Conservation (phyloP, 2,329 filamentous ascomycete genomes). For the Aspergillus sp. region DNA sequence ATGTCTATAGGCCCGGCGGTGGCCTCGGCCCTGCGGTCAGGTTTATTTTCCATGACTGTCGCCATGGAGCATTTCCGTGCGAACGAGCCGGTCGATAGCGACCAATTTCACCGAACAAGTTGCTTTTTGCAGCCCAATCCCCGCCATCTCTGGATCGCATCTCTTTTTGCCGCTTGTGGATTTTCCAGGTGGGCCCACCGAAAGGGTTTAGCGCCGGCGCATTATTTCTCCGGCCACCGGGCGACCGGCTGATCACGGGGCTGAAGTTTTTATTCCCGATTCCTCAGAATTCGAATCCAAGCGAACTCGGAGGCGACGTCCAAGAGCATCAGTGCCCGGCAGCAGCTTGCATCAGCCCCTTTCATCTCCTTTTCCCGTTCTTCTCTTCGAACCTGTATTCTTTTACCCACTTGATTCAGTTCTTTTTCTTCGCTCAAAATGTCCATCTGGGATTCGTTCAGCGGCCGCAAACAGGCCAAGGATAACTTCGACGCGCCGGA, state of each 20-base stretch:
- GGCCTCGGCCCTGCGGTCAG: conserved; percentile 12
- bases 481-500: conserved; percentile 73
- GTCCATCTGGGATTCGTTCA: conserved; percentile 62
- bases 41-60: conserved; percentile 24
- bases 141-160: conserved; percentile 28
- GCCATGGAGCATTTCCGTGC: conserved; percentile 17
- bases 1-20: conserved; percentile 22
- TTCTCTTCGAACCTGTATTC: conserved; percentile 22
- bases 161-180: conserved; percentile 26
- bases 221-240: conserved; percentile 20
- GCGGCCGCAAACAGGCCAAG: conserved; percentile 59
- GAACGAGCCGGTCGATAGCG: conserved; percentile 5
- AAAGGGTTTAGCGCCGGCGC: conserved; percentile 27
- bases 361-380: conserved; percentile 4
- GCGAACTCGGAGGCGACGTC: conserved; percentile 7
- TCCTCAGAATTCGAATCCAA: conserved; percentile 17
- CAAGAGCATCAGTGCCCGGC: background rate
- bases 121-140: conserved; percentile 21
- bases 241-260: conserved; percentile 31
- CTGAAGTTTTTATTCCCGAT: conserved; percentile 41
- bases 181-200: conserved; percentile 27
- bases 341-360: background rate
- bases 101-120: conserved; percentile 12
- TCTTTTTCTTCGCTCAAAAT: conserved; percentile 38
- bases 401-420: conserved; percentile 22